Conservation (phyloP, 1,284 basidiomycete genomes). For the Wallemia hederae region DNA sequence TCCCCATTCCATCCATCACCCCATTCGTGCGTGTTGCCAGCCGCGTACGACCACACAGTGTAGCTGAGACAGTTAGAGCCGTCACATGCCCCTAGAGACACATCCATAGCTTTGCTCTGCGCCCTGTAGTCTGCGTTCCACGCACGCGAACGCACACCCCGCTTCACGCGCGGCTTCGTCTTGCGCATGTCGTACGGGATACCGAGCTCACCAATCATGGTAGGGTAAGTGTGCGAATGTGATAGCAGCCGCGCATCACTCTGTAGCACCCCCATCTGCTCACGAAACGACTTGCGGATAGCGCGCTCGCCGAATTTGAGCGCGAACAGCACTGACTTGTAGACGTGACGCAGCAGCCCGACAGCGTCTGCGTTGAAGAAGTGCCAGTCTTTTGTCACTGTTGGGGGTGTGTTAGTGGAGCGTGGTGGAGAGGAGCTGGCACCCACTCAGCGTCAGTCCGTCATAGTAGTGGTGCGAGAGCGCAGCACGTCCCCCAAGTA, state of each 20-base stretch:
- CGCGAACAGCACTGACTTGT: slow-evolving; percentile 25
- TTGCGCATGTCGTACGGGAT: slow-evolving; percentile 75
- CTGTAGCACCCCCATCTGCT: slow-evolving; percentile 55
- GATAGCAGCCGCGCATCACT: slow-evolving; percentile 32
- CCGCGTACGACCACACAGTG: neutral
- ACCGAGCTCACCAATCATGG: slow-evolving; percentile 83
- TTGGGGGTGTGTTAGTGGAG: slow-evolving; percentile 21
- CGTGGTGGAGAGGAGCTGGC: neutral
- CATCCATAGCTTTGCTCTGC: neutral
- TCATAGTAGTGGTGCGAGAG: slow-evolving; percentile 84
- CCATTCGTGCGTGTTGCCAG: neutral
- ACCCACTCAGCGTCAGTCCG: slow-evolving; percentile 32
- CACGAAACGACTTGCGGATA: slow-evolving; percentile 52
- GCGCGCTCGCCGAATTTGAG: slow-evolving; percentile 41
- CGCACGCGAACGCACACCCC: too few relatives aligned
- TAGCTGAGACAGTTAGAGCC: neutral
- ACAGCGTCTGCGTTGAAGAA: slow-evolving; percentile 57
- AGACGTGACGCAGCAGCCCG: slow-evolving; percentile 55
- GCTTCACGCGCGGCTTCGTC: slow-evolving; percentile 35
- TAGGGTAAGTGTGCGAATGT: slow-evolving; percentile 39
- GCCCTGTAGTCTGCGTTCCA: neutral
- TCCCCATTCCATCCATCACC: slow-evolving; percentile 1
- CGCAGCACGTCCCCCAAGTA: slow-evolving; percentile 36
- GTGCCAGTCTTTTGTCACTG: slow-evolving; percentile 58
- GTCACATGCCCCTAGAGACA: neutral